Percentiles rank a stretch among this genome's conserved stretches.
Conservation (phyloP, 352 stramenopile genomes). For the Phytophthora fragariae region DNA sequence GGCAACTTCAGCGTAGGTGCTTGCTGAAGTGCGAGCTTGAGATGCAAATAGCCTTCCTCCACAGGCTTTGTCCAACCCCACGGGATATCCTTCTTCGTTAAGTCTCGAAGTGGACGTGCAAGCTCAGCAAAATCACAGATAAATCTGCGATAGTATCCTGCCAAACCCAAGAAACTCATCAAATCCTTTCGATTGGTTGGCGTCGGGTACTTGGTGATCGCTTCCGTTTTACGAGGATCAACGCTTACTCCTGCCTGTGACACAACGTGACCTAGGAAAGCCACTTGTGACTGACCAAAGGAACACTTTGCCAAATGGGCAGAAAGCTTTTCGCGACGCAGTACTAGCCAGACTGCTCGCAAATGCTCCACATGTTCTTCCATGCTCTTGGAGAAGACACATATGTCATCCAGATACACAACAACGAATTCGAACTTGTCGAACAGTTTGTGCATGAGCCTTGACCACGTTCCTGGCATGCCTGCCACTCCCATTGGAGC, state of each 20-base stretch:
- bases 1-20: conserved; percentile 41
- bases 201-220: conserved; percentile 25
- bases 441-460: conserved; percentile 46
- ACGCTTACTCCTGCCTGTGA: conserved; percentile 23
- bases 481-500: conserved; percentile 49
- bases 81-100: conserved; percentile 13
- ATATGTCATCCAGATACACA: conserved; percentile 50
- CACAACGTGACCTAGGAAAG: conserved; percentile 41
- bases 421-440: conserved; percentile 40
- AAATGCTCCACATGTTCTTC: conserved; percentile 34
- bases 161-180: conserved; percentile 37
- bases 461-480: conserved; percentile 49
- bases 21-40: conserved; percentile 35
- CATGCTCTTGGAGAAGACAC: conserved; percentile 27
- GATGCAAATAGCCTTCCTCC: conserved; percentile 5
- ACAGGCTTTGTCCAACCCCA: background rate
- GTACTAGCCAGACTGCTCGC: conserved; percentile 28
- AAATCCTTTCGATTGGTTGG: conserved; percentile 36
- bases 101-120: conserved; percentile 19
- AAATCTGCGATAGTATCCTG: conserved; percentile 37
- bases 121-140: conserved; percentile 34
- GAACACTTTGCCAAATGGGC: conserved; percentile 33
- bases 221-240: conserved; percentile 29
- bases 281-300: conserved; percentile 24
- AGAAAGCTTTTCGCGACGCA: conserved; percentile 34